phyloP scores from a whole-genome alignment of 2,329 filamentous ascomycete species.

The Sporothrix brunneoviolacea region DNA sequence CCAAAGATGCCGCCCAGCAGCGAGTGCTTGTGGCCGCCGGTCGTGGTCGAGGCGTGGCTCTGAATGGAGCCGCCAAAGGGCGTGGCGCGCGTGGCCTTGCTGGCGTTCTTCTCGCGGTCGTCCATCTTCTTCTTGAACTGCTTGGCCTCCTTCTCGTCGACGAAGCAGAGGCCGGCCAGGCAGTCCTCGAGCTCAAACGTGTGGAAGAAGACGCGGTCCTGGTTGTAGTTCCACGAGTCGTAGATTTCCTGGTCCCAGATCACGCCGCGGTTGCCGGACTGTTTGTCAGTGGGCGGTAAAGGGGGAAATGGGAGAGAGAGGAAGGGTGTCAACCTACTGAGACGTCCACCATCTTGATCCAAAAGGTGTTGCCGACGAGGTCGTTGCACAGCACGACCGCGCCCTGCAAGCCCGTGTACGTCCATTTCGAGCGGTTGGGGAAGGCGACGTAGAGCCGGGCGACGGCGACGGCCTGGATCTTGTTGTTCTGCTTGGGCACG shows the following conservation, averaged over 20 bases:
- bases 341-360: slow-evolving; percentile 95
- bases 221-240: slow-evolving; percentile 89
- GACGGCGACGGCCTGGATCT: slow-evolving; percentile 93
- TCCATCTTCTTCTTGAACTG: slow-evolving; percentile 97
- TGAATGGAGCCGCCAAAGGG: slow-evolving; percentile 55
- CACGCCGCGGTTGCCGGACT: slow-evolving; percentile 74
- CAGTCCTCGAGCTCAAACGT: slow-evolving; percentile 94
- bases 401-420: slow-evolving; percentile 86
- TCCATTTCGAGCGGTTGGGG: slow-evolving; percentile 81
- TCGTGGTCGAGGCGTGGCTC: slow-evolving; percentile 22
- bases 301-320: slow-evolving; percentile 8
- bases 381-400: slow-evolving; percentile 90
- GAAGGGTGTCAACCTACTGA: slow-evolving; percentile 54
- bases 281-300: slow-evolving; percentile 17
- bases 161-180: slow-evolving; percentile 82
- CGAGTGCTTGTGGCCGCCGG: slow-evolving; percentile 35
- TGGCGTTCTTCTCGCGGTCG: slow-evolving; percentile 90
- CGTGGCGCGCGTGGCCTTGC: slow-evolving; percentile 74
- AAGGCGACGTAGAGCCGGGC: slow-evolving; percentile 90
- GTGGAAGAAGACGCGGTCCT: slow-evolving; percentile 96
- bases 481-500: slow-evolving; percentile 90
- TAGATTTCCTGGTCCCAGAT: slow-evolving; percentile 98
- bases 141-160: slow-evolving; percentile 95
- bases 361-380: slow-evolving; percentile 89
- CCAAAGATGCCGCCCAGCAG: slow-evolving; percentile 57